These are phyloP conservation scores for Scedosporium boydii DNA, from an alignment of 2,329 filamentous ascomycete species.

Conservation along the genomic window DNA sequence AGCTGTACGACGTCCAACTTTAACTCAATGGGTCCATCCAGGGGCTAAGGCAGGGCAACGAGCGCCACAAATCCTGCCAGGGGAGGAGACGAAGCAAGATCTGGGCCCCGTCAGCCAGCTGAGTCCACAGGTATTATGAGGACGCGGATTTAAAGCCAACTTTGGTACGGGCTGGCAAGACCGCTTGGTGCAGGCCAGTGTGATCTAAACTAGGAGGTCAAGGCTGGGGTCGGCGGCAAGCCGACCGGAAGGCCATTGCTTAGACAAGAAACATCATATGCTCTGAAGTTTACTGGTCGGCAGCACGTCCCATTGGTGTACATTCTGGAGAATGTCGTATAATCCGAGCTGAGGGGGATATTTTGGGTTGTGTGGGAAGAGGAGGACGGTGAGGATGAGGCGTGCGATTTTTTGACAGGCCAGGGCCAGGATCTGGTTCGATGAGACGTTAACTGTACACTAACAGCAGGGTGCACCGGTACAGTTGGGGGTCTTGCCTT, in stretches of 20 bases:
- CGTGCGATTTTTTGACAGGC: not conserved
- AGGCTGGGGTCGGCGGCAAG: not conserved
- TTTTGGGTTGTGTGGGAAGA: not conserved
- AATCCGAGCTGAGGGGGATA: not conserved
- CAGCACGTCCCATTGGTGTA: no score
- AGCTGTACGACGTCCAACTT: not conserved
- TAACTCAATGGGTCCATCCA: not conserved
- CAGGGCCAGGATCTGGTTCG: conserved; percentile 2
- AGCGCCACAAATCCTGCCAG: not conserved
- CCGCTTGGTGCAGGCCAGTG: not conserved
- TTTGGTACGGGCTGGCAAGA: not conserved
- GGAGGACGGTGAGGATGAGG: not conserved
- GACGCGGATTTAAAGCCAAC: not conserved
- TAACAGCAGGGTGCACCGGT: not conserved
- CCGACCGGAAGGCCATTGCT: not conserved
- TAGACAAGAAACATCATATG: not conserved
- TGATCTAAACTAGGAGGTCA: not conserved
- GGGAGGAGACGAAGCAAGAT: not conserved
- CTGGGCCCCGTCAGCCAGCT: not conserved
- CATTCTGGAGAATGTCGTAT: no score
- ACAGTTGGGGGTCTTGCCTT: not conserved
- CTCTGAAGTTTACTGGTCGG: no score
- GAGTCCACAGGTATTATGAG: no score
- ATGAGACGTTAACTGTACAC: conserved; percentile 2
- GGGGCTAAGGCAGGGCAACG: not conserved